Percentiles rank a stretch among this genome's conserved stretches.
Evolutionary conservation across 202 grass and related monocot genomes (phyloP).

Genomic region (Saccharum hybrid): DNA sequence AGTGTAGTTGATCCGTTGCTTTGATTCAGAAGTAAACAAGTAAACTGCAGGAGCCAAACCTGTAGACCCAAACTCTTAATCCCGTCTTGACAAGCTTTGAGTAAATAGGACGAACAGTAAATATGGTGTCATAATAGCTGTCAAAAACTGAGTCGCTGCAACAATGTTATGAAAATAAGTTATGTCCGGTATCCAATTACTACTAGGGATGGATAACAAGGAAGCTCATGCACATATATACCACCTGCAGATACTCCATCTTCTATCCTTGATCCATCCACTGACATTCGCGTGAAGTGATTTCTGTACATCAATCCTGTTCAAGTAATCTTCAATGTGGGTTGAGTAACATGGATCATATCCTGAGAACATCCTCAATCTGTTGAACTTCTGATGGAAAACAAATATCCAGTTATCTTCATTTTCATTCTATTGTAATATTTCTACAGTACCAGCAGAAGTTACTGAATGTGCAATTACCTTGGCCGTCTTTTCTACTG

Average conservation of each 20-base stretch:
- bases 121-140: conserved; percentile 57
- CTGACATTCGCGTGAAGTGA: conserved; percentile 70
- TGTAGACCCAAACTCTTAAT: conserved; percentile 86
- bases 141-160: conserved; percentile 66
- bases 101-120: conserved; percentile 80
- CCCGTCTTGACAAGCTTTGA: conserved; percentile 79
- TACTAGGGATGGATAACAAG: not conserved
- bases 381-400: no score
- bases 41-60: conserved; percentile 50
- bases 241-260: conserved; percentile 81
- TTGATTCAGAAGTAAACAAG: conserved; percentile 10
- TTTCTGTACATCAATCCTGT: conserved; percentile 62
- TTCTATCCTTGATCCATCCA: conserved; percentile 59
- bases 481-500: no score
- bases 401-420: no score
- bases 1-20: not conserved
- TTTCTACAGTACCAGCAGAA: no score
- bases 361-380: no score
- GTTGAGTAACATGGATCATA: no score
- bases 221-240: not conserved
- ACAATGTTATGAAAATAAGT: conserved; percentile 16
- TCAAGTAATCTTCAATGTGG: no score
- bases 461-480: no score
- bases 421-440: no score
- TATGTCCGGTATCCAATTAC: not conserved